phyloP scores from a whole-genome alignment of 2,329 filamentous ascomycete genomes.

The Neofusicoccum cordaticola region DNA sequence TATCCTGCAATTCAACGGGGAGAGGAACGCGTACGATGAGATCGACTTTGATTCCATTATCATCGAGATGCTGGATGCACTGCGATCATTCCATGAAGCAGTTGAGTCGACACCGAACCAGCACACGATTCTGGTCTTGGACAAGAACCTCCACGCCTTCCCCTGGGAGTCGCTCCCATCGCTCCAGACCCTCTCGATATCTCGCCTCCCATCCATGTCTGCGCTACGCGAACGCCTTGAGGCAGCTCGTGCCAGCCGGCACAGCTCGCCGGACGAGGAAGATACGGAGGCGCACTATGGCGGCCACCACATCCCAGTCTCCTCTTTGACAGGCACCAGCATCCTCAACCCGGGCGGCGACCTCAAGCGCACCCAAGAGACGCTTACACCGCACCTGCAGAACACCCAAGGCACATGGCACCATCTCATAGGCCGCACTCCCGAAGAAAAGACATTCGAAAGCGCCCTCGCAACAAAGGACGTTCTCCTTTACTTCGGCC shows the following conservation, averaged over 20 bases:
- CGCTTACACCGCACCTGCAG: constrained; percentile 66
- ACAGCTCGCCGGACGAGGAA: constrained; percentile 1
- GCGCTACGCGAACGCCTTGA: constrained; percentile 75
- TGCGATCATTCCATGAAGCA: constrained; percentile 70
- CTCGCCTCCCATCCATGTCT: constrained; percentile 81
- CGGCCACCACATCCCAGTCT: constrained; percentile 51
- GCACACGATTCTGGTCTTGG: constrained; percentile 86
- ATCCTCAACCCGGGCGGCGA: constrained; percentile 89
- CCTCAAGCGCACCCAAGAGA: constrained; percentile 72
- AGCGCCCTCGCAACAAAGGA: constrained; percentile 63
- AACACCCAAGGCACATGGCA: constrained; percentile 57
- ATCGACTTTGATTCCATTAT: constrained; percentile 93
- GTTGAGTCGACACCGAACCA: constrained; percentile 31
- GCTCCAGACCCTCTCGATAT: constrained; percentile 74
- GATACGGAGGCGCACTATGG: constrained; percentile 15
- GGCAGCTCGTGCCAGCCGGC: constrained; percentile 41
- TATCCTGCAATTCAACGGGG: constrained; percentile 93
- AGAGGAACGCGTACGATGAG: constrained; percentile 95
- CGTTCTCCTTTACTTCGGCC: constrained; percentile 89
- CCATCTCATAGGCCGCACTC: constrained; percentile 64
- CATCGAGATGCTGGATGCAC: constrained; percentile 79
- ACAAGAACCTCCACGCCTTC: constrained; percentile 86
- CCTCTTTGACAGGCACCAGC: constrained; percentile 57
- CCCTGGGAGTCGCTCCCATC: constrained; percentile 96
- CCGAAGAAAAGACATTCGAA: constrained; percentile 76